Evolutionary conservation across 192 early-diverging fungal species (phyloP).

Genomic region (Coemansia asiatica): DNA sequence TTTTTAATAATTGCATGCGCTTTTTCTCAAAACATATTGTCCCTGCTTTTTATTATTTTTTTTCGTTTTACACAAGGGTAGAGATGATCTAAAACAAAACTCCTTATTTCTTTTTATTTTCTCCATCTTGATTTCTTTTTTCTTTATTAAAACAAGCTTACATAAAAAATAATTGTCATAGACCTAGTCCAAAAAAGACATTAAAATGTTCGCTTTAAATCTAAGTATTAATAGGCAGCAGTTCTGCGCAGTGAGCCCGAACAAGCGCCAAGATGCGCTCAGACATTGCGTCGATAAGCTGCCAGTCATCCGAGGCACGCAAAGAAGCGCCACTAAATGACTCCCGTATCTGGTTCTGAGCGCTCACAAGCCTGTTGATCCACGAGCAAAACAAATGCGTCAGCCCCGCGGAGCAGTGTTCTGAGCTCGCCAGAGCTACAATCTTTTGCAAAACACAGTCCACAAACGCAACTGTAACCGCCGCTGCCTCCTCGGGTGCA

Average conservation of each 20-base stretch:
- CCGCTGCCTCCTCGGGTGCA: conserved; percentile 15
- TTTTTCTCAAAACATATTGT: background rate
- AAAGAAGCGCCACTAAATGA: conserved; percentile 5
- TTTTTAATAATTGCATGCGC: too few species aligned
- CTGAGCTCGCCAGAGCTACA: conserved; percentile 1
- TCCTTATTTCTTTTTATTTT: too few species aligned
- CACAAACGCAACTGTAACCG: conserved; percentile 20
- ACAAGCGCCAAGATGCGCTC: conserved; percentile 32
- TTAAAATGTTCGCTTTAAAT: too few species aligned
- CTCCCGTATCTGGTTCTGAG: conserved; percentile 17
- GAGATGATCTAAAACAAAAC: too few species aligned
- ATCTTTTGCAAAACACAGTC: conserved; percentile 26
- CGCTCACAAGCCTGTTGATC: conserved; percentile 22
- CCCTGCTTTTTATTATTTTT: conserved; percentile 3
- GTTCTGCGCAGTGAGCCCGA: conserved; percentile 26
- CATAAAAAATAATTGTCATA: too few species aligned
- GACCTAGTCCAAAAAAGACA: too few species aligned
- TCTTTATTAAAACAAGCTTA: too few species aligned
- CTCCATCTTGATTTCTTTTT: too few species aligned
- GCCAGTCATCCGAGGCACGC: conserved; percentile 18
- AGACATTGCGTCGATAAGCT: conserved; percentile 29
- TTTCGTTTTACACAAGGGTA: background rate
- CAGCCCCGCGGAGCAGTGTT: background rate
- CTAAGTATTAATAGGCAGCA: conserved; percentile 6
- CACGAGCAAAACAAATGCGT: conserved; percentile 22